Evolutionary conservation across 2,329 filamentous ascomycete genomes (phyloP).

Genomic region (Calycina herbarum): DNA sequence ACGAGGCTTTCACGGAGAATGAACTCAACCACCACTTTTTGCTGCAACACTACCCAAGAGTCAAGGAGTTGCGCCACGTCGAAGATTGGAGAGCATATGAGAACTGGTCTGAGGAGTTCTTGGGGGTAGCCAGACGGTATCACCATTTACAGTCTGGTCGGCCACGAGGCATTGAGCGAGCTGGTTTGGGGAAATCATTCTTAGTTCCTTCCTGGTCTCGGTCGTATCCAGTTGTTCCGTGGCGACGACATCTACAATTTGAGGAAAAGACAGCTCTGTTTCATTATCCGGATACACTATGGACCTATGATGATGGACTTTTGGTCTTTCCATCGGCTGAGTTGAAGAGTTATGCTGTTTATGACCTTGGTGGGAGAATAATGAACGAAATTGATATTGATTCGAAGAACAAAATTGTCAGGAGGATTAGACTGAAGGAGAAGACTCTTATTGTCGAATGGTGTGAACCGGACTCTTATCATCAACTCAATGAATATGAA

Average conservation of each 20-base stretch:
- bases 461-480: slow-evolving; percentile 54
- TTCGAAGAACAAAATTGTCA: slow-evolving; percentile 48
- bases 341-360: slow-evolving; percentile 43
- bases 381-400: slow-evolving; percentile 53
- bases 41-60: slow-evolving; percentile 52
- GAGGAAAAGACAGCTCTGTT: slow-evolving; percentile 44
- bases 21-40: slow-evolving; percentile 50
- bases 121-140: slow-evolving; percentile 54
- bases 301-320: slow-evolving; percentile 55
- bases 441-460: slow-evolving; percentile 63
- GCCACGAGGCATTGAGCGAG: slow-evolving; percentile 48
- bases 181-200: slow-evolving; percentile 42
- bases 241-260: slow-evolving; percentile 47
- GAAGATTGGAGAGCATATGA: background rate
- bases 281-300: slow-evolving; percentile 49
- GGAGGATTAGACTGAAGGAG: slow-evolving; percentile 54
- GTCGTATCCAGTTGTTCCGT: slow-evolving; percentile 44
- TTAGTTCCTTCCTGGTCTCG: slow-evolving; percentile 31
- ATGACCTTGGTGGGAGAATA: slow-evolving; percentile 50
- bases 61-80: slow-evolving; percentile 49
- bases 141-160: slow-evolving; percentile 50
- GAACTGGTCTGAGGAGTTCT: slow-evolving; percentile 48
- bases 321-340: slow-evolving; percentile 51
- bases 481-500: slow-evolving; percentile 52
- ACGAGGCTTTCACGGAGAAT: slow-evolving; percentile 49